Conservation (phyloP, 2,329 filamentous ascomycete species). For the Talaromyces amestolkiae region DNA sequence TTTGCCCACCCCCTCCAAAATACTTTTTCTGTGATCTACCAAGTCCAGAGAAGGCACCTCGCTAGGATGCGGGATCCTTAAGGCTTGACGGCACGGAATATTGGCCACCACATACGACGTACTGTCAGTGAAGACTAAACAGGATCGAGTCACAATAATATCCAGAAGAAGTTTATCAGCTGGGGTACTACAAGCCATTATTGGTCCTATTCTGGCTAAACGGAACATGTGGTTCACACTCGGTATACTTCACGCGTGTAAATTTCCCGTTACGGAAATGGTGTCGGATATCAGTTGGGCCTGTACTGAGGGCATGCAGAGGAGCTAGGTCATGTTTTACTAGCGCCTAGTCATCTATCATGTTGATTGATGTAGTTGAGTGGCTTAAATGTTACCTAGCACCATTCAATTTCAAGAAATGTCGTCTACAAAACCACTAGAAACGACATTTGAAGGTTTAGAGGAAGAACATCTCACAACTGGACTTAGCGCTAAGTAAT, state of each 20-base stretch:
- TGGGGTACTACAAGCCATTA: background rate
- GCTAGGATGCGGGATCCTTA: background rate
- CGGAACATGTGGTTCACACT: background rate
- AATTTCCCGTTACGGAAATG: background rate
- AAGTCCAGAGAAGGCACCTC: background rate
- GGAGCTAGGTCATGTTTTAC: background rate
- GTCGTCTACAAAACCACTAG: no score
- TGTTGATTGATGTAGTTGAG: no score
- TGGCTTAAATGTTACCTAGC: no score
- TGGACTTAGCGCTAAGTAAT: background rate
- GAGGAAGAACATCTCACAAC: no score
- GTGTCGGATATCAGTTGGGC: background rate
- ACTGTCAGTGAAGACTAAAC: background rate
- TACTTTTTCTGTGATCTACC: background rate
- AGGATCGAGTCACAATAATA: background rate
- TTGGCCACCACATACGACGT: background rate
- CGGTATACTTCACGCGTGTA: background rate
- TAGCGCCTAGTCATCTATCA: no score
- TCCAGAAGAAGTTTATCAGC: background rate
- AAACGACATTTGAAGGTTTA: no score
- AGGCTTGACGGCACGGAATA: background rate
- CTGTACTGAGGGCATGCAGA: background rate
- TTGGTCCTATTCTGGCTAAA: background rate
- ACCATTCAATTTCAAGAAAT: no score
- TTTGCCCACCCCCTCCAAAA: background rate